Conservation (phyloP, 2,329 filamentous ascomycete genomes). For the Elsinoe australis region DNA sequence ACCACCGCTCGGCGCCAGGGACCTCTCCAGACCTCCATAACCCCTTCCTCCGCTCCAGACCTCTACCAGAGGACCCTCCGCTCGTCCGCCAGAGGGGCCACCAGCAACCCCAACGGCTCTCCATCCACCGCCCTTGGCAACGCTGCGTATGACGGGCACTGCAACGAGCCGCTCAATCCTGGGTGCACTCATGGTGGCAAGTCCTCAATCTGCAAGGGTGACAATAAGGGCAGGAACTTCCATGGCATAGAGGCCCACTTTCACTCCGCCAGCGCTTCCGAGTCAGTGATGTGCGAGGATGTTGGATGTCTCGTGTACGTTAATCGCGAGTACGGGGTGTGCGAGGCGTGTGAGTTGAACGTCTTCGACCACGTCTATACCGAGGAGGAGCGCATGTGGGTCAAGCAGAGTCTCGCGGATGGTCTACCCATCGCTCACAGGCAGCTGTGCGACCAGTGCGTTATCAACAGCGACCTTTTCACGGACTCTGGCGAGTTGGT, state of each 20-base stretch:
- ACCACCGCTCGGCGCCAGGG: too few relatives aligned
- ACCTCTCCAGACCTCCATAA: neutral
- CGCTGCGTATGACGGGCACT: constrained; percentile 2
- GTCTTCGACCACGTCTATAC: constrained; percentile 1
- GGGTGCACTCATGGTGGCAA: neutral
- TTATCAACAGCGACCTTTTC: neutral
- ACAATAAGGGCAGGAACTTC: neutral
- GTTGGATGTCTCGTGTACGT: neutral
- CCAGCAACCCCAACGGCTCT: too few relatives aligned
- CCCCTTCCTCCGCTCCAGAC: neutral
- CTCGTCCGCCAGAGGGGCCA: too few relatives aligned
- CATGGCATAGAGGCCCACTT: neutral
- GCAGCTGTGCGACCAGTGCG: neutral
- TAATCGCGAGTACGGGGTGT: neutral
- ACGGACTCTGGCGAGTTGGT: neutral
- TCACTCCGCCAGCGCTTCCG: neutral
- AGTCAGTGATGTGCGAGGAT: neutral
- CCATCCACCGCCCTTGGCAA: too few relatives aligned
- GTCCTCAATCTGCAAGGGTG: neutral
- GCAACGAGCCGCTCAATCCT: neutral
- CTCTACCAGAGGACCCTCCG: neutral
- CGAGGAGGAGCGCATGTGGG: neutral
- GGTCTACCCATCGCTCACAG: neutral
- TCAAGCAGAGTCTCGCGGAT: neutral
- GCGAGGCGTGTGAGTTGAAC: neutral